These are phyloP conservation scores for Closterium sp. DNA, from an alignment of 139 green algal species.

Conservation along the genomic window DNA sequence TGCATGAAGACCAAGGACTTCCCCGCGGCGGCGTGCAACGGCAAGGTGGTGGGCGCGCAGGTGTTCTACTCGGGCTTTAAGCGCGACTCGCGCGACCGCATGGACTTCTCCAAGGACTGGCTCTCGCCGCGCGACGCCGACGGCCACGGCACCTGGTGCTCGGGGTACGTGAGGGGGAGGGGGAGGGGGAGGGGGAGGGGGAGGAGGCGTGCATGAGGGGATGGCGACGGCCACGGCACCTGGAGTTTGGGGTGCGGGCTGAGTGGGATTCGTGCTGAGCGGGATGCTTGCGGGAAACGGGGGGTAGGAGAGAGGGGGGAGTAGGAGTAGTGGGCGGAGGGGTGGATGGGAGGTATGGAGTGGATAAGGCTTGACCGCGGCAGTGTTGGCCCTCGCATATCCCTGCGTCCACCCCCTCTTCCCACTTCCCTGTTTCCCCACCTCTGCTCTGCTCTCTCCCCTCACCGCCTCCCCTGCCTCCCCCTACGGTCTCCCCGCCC, in stretches of 20 bases:
- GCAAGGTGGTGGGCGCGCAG: background rate
- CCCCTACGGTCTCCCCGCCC: background rate
- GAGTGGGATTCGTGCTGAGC: too few species aligned
- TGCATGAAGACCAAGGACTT: background rate
- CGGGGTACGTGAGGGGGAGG: background rate
- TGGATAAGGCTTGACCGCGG: background rate
- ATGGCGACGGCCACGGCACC: conserved; percentile 18
- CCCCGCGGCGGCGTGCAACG: conserved; percentile 6
- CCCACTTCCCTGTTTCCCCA: background rate
- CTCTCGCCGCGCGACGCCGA: conserved; percentile 3
- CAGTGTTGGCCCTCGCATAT: background rate
- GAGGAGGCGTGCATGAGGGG: background rate
- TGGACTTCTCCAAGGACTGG: conserved; percentile 68
- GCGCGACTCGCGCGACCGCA: background rate
- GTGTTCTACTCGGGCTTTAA: background rate
- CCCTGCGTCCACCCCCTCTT: background rate
- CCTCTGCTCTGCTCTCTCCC: background rate
- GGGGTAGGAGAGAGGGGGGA: background rate
- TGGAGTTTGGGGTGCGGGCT: background rate
- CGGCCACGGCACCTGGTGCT: conserved; percentile 8
- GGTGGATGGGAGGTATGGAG: background rate
- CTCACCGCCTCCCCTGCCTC: background rate
- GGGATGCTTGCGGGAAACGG: too few species aligned
- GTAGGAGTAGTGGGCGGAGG: background rate
- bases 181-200: too few species aligned